phyloP scores from a whole-genome alignment of 441 rosid species.

The Populus hybrid region DNA sequence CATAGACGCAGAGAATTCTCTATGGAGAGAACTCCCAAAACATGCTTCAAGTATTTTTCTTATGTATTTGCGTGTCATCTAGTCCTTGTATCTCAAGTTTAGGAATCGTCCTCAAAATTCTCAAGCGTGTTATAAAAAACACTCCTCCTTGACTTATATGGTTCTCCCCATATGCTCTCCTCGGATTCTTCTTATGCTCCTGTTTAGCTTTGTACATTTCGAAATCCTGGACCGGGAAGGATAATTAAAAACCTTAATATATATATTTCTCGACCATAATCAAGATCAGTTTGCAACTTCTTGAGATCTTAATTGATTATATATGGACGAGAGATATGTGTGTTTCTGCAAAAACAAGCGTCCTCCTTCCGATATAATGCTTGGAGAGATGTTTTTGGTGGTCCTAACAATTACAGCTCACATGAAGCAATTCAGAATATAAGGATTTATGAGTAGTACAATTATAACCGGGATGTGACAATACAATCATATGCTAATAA shows the following conservation, averaged over 20 bases:
- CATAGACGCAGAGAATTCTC: conserved; percentile 45
- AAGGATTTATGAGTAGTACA: background rate
- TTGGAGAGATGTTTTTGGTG: background rate
- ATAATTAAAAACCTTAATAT: too few relatives aligned
- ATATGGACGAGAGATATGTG: too few relatives aligned
- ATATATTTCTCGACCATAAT: too few relatives aligned
- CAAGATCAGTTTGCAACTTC: too few relatives aligned
- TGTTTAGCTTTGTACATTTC: conserved; percentile 31
- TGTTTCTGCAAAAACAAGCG: too few relatives aligned
- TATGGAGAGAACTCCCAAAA: conserved; percentile 31
- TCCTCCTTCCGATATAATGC: too few relatives aligned
- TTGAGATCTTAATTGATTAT: too few relatives aligned
- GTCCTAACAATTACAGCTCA: conserved; percentile 15
- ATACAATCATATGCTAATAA: conserved; percentile 8
- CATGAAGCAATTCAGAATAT: background rate
- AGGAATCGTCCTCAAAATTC: conserved; percentile 57
- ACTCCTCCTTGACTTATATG: conserved; percentile 42
- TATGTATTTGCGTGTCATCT: conserved; percentile 36
- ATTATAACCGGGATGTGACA: conserved; percentile 7
- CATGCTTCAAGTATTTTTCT: conserved; percentile 8
- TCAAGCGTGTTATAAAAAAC: conserved; percentile 13
- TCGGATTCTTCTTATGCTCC: conserved; percentile 47
- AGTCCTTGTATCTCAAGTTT: conserved; percentile 43
- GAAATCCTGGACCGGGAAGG: conserved; percentile 4
- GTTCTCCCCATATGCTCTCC: conserved; percentile 42